Evolutionary conservation across 2,329 filamentous ascomycete genomes (phyloP).

Genomic region (Neonectria faginata): DNA sequence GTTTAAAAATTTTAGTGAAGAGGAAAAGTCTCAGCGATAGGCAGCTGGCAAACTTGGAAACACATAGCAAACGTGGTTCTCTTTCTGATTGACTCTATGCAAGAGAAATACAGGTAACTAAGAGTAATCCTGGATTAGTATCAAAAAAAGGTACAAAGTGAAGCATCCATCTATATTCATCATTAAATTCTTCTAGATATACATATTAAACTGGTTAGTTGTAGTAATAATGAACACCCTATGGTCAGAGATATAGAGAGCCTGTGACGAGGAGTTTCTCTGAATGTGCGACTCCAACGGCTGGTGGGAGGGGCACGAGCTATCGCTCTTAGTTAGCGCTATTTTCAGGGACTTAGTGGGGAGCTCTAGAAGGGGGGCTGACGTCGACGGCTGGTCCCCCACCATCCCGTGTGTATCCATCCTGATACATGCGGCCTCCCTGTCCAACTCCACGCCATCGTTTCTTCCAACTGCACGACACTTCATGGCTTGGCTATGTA

Average conservation of each 20-base stretch:
- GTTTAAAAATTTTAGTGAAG: background rate
- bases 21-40: background rate
- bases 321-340: constrained; percentile 5
- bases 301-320: background rate
- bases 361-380: constrained; percentile 12
- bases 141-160: background rate
- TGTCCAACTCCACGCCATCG: background rate
- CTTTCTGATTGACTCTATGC: background rate
- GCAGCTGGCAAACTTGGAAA: background rate
- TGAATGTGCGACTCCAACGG: background rate
- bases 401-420: constrained; percentile 17
- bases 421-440: constrained; percentile 2
- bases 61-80: background rate
- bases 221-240: background rate
- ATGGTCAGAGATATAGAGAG: background rate
- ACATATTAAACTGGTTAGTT: background rate
- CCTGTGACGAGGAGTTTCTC: background rate
- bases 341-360: constrained; percentile 6
- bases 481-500: constrained; percentile 18
- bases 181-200: background rate
- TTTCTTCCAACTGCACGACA: background rate
- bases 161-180: background rate
- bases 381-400: constrained; percentile 13
- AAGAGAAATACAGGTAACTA: background rate
- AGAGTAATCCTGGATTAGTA: background rate